Base-by-base conservation (phyloP, 2,329 filamentous ascomycete species). In the Emericellopsis atlantica region DNA sequence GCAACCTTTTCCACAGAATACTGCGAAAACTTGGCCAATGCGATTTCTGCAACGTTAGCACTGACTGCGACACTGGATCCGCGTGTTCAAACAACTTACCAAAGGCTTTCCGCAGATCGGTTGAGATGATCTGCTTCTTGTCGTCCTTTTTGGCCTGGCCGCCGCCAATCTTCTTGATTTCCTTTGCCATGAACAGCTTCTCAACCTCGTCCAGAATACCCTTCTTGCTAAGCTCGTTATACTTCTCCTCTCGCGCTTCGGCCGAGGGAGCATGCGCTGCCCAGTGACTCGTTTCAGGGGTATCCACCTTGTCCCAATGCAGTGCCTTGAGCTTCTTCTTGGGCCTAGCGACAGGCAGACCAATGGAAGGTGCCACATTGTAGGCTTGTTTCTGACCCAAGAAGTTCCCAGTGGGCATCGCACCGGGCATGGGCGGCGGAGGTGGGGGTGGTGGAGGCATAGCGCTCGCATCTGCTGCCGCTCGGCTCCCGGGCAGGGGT, bases 311-410 rank as follows among this genome's bases (percentile, higher is more conserved):
- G 65, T 98, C 92, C 90, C 92, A 96, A 66, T 98, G 92, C 50
- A 98, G 73, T 44, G 90, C 90, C 77, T 98, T 98, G 61, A 98
- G 86, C 72, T 96, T 98, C 79, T 95, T 96, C 76, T 95, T 96
- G 18, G 92, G 88, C 51, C 90, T 73, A 40, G 88, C 85, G 45
- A 88, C 84, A 31, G 86, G 81, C 52, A 94, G 65, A 35, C 81
- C 78, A 49, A 86, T 69, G 7, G 76, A 74, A 18, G 62, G 53
- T 10, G 77, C 64, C 12, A 33, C 55, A 16, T 67, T 63, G 45
- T 75, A 73, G 43, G 69, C 67, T 26, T 72, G 69, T 48, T 76
- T 69, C 48, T 81, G 75, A 37, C 79, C 72, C 46, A 95, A 64
- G 65, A 84, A 95, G 46, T 86, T 81, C 7, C 85, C 85, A 42